phyloP scores from a whole-genome alignment of 164 flowering plant species.

The Platanus orientalis region DNA sequence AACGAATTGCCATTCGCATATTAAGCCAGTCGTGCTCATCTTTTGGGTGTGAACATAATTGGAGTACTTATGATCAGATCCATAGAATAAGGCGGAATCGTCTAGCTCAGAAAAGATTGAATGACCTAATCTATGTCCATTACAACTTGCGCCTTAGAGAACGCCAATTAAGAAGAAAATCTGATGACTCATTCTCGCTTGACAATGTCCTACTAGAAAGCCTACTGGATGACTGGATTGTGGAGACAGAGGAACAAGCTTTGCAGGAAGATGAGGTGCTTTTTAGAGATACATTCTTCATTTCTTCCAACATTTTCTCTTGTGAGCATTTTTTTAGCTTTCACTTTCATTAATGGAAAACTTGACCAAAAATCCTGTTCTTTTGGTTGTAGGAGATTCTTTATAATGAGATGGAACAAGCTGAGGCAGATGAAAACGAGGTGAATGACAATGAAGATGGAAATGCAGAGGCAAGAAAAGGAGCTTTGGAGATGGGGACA shows the following conservation, averaged over 20 bases:
- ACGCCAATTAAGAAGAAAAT: conserved; percentile 38
- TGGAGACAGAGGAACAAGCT: conserved; percentile 46
- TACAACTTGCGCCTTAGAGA: conserved; percentile 74
- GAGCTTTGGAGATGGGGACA: conserved; percentile 19
- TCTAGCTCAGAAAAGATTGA: conserved; percentile 46
- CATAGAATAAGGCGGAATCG: conserved; percentile 40
- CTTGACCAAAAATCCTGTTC: background rate
- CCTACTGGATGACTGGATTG: conserved; percentile 63
- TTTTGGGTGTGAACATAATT: conserved; percentile 67
- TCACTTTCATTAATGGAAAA: no score
- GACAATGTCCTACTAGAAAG: conserved; percentile 46
- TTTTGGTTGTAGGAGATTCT: conserved; percentile 35
- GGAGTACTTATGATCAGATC: conserved; percentile 66
- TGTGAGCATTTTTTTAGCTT: background rate
- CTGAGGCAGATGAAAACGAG: conserved; percentile 36
- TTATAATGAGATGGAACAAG: conserved; percentile 45
- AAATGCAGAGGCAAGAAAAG: conserved; percentile 23
- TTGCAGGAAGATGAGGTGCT: conserved; percentile 68
- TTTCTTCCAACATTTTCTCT: background rate
- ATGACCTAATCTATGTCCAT: conserved; percentile 63
- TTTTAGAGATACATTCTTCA: background rate
- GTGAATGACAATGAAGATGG: conserved; percentile 24
- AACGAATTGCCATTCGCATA: conserved; percentile 67
- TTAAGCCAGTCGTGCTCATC: conserved; percentile 83
- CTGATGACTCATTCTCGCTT: conserved; percentile 29